Evolutionary conservation across 768 basidiomycete species (phyloP).

Genomic region (Hericium rajendrae): DNA sequence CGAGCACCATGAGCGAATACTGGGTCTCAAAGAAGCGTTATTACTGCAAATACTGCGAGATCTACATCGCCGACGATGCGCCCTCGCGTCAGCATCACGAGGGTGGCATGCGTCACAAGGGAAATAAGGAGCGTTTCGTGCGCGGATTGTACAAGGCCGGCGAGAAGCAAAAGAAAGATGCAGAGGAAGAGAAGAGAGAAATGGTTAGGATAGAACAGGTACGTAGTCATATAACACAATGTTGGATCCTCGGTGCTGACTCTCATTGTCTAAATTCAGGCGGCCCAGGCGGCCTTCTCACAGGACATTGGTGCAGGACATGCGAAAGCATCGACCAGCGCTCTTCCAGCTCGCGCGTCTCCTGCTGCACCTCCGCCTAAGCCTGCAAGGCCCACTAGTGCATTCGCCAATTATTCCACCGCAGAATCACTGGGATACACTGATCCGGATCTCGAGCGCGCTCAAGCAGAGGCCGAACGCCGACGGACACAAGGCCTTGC

Average conservation of each 20-base stretch:
- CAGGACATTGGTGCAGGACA: conserved; percentile 66
- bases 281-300: conserved; percentile 72
- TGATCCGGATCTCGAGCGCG: conserved; percentile 66
- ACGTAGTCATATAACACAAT: conserved; percentile 9
- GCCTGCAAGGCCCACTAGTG: conserved; percentile 47
- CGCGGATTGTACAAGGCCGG: conserved; percentile 89
- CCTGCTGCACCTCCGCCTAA: conserved; percentile 17
- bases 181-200: conserved; percentile 78
- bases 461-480: conserved; percentile 49
- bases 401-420: conserved; percentile 81
- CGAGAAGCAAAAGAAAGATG: conserved; percentile 77
- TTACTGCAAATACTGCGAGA: conserved; percentile 95
- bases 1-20: conserved; percentile 67
- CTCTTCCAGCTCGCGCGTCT: conserved; percentile 12
- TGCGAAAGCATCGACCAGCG: conserved; percentile 27
- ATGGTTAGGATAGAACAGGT: conserved; percentile 83
- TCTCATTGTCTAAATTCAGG: conserved; percentile 24
- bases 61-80: conserved; percentile 92
- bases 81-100: conserved; percentile 90
- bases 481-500: conserved; percentile 57
- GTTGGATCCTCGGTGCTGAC: neutral
- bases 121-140: conserved; percentile 88
- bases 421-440: conserved; percentile 72
- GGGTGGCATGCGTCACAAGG: conserved; percentile 87
- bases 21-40: conserved; percentile 92